Evolutionary conservation across 805 yeast genomes (phyloP).

Genomic region (Pichia ethanolica): DNA sequence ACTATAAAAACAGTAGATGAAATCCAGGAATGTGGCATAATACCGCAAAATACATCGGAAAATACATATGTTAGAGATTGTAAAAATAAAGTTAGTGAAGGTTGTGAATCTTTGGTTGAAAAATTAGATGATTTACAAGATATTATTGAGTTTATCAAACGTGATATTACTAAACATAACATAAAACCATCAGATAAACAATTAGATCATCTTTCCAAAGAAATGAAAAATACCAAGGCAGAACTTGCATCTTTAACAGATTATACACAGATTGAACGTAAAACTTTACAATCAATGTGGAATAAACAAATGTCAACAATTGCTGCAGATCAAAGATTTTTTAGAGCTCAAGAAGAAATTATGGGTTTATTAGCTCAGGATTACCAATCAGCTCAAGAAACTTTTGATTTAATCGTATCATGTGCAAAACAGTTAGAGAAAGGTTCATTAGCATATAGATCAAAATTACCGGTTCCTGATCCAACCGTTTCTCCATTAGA

Average conservation of each 20-base stretch:
- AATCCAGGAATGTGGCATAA: conserved; percentile 34
- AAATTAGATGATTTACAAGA: conserved; percentile 90
- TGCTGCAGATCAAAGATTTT: conserved; percentile 89
- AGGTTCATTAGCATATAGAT: conserved; percentile 34
- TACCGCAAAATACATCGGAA: background rate
- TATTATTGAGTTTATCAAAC: conserved; percentile 76
- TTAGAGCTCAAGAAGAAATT: conserved; percentile 83
- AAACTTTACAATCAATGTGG: conserved; percentile 88
- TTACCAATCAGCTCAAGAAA: conserved; percentile 69
- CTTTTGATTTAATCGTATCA: conserved; percentile 71
- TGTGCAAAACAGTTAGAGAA: conserved; percentile 75
- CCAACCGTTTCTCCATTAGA: conserved; percentile 57
- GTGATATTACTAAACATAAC: conserved; percentile 89
- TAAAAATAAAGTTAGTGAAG: conserved; percentile 62
- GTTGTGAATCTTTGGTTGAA: conserved; percentile 66
- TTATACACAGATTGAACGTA: conserved; percentile 63
- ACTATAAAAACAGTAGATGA: conserved; percentile 40
- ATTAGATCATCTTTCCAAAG: conserved; percentile 55
- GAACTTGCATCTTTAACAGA: conserved; percentile 47
- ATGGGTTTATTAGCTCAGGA: conserved; percentile 76
- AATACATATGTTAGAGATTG: conserved; percentile 65
- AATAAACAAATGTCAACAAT: conserved; percentile 83
- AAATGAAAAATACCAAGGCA: conserved; percentile 49
- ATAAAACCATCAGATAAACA: conserved; percentile 75
- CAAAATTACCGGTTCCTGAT: conserved; percentile 32